phyloP scores from a whole-genome alignment of 768 basidiomycete species.

The Fistulinella prunicolor region DNA sequence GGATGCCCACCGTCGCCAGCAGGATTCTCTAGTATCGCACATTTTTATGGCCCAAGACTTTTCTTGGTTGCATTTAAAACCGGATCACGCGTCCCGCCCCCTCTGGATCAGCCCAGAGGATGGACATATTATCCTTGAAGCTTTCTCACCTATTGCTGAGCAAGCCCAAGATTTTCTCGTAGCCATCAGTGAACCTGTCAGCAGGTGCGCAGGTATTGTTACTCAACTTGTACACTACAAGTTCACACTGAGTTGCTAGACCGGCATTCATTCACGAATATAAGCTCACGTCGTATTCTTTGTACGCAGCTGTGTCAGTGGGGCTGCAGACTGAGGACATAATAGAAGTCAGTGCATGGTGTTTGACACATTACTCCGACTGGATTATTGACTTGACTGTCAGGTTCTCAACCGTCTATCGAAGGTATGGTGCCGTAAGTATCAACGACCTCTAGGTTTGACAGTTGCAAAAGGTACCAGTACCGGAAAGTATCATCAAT shows the following conservation, averaged over 20 bases:
- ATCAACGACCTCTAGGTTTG: slow-evolving; percentile 1
- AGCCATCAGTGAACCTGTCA: slow-evolving; percentile 97
- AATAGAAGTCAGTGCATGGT: slow-evolving; percentile 72
- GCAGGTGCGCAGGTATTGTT: slow-evolving; percentile 64
- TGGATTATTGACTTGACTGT: slow-evolving; percentile 32
- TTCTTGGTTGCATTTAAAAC: slow-evolving; percentile 81
- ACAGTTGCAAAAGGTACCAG: slow-evolving; percentile 64
- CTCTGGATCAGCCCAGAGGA: slow-evolving; percentile 95
- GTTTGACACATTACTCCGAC: slow-evolving; percentile 15
- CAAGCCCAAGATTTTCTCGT: slow-evolving; percentile 98
- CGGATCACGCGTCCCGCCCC: slow-evolving; percentile 88
- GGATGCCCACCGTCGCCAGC: slow-evolving; percentile 65
- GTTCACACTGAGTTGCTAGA: slow-evolving; percentile 42
- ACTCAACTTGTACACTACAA: slow-evolving; percentile 28
- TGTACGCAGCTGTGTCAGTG: slow-evolving; percentile 98
- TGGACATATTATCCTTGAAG: slow-evolving; percentile 93
- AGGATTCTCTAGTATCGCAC: slow-evolving; percentile 74
- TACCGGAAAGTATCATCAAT: slow-evolving; percentile 79
- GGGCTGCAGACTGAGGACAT: slow-evolving; percentile 98
- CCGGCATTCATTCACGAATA: slow-evolving; percentile 99
- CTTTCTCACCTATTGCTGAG: slow-evolving; percentile 95
- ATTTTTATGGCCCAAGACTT: slow-evolving; percentile 87
- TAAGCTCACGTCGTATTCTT: slow-evolving; percentile 95
- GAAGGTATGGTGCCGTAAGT: slow-evolving; percentile 42
- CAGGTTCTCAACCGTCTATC: slow-evolving; percentile 81